Conservation (phyloP, 495 filamentous ascomycete species). For the Trichoderma orchidacearum region DNA sequence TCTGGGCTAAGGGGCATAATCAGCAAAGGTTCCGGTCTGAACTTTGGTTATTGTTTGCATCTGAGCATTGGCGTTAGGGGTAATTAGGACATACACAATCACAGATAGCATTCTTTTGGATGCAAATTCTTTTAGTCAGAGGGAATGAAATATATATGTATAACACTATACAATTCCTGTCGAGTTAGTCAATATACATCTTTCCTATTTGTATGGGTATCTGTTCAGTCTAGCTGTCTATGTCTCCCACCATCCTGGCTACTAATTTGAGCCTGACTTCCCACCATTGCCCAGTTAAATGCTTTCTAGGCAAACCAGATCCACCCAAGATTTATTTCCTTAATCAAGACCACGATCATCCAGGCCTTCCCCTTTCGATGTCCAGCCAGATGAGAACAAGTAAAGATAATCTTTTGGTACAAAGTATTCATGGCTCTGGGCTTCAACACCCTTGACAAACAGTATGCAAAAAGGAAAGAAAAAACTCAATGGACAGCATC, state of each 20-base stretch:
- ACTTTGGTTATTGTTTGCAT: background rate
- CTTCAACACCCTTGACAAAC: no score
- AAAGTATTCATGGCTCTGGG: no score
- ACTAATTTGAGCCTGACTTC: no score
- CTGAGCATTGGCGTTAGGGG: background rate
- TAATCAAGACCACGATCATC: background rate
- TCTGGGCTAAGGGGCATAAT: conserved; percentile 42
- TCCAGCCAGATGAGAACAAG: background rate
- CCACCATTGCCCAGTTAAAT: no score
- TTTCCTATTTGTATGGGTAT: background rate
- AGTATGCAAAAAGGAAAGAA: background rate
- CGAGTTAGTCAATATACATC: background rate
- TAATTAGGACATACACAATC: background rate
- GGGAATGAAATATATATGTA: no score
- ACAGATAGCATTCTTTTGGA: no score
- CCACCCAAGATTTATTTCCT: no score
- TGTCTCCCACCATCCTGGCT: background rate
- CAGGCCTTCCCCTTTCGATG: background rate
- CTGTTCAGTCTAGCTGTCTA: background rate
- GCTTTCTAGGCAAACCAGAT: no score
- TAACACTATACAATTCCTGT: no score
- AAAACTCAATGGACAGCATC: no score
- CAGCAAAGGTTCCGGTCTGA: background rate
- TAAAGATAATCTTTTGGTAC: no score
- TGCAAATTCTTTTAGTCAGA: no score